Evolutionary conservation across 2,329 filamentous ascomycete species (phyloP).

Genomic region (Colletotrichum tamarilloi): DNA sequence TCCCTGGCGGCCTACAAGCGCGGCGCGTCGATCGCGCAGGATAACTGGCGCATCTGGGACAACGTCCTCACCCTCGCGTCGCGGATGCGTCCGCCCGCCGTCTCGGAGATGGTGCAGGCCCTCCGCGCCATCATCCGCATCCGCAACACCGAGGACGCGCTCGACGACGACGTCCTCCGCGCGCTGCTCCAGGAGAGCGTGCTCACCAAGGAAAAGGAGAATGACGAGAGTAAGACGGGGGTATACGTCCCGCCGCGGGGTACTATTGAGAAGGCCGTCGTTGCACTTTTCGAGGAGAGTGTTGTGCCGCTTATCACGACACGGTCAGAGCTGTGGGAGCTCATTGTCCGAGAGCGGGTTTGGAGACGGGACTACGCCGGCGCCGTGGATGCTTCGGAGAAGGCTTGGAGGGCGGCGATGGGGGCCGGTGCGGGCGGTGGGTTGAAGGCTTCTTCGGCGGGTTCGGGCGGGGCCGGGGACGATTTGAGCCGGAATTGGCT

Average conservation of each 20-base stretch:
- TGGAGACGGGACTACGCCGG: constrained; percentile 78
- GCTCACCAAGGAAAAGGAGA: constrained; percentile 51
- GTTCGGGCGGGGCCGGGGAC: constrained; percentile 34
- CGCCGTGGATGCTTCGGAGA: constrained; percentile 87
- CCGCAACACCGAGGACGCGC: constrained; percentile 79
- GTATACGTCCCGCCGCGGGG: constrained; percentile 63
- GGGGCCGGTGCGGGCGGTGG: constrained; percentile 34
- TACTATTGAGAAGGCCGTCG: constrained; percentile 70
- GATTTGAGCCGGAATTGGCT: constrained; percentile 55
- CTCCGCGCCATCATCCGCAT: constrained; percentile 81
- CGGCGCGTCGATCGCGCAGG: constrained; percentile 83
- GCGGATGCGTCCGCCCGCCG: constrained; percentile 79
- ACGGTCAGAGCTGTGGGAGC: constrained; percentile 79
- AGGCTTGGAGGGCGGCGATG: constrained; percentile 82
- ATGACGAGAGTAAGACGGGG: constrained; percentile 42
- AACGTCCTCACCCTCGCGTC: constrained; percentile 91
- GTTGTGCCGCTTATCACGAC: constrained; percentile 87
- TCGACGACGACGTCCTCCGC: constrained; percentile 80
- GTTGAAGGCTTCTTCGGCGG: constrained; percentile 19
- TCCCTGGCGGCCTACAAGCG: constrained; percentile 88
- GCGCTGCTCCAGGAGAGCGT: constrained; percentile 79
- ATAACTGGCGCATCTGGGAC: constrained; percentile 95
- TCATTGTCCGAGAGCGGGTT: constrained; percentile 77
- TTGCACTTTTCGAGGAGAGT: constrained; percentile 78
- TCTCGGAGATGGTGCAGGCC: constrained; percentile 80